These are phyloP conservation scores for Apostasia ramifera DNA, from an alignment of 106 monocot genomes.

Conservation along the genomic window DNA sequence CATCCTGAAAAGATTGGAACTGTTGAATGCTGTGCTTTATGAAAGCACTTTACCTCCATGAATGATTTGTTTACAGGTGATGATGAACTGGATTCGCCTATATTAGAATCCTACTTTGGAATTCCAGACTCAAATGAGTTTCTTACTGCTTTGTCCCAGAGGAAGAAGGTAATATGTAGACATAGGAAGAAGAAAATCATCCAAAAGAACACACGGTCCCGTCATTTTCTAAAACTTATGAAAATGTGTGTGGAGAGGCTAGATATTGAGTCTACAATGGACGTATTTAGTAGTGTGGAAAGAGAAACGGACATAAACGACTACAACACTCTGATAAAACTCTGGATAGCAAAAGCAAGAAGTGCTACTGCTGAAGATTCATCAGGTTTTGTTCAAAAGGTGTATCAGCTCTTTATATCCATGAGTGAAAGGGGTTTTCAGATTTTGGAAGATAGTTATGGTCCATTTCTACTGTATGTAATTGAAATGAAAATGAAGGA, in stretches of 20 bases:
- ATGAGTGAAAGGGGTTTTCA: slow-evolving; percentile 80
- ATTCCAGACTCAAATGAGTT: slow-evolving; percentile 1
- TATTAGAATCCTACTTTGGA: not conserved
- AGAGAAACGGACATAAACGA: slow-evolving; percentile 69
- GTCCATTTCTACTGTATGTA: slow-evolving; percentile 61
- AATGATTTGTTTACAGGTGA: slow-evolving; percentile 13
- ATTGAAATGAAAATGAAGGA: slow-evolving; percentile 58
- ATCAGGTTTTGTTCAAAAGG: slow-evolving; percentile 29
- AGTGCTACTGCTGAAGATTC: slow-evolving; percentile 19
- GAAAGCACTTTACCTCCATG: too few relatives aligned
- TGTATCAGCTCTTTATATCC: slow-evolving; percentile 41
- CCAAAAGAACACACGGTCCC: slow-evolving; percentile 44
- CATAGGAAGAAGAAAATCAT: slow-evolving; percentile 57
- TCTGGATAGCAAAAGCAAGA: slow-evolving; percentile 62
- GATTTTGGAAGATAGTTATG: slow-evolving; percentile 64
- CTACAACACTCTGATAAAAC: slow-evolving; percentile 57
- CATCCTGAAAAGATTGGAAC: too few relatives aligned
- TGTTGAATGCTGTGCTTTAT: too few relatives aligned
- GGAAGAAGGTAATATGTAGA: slow-evolving; percentile 48
- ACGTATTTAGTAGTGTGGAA: slow-evolving; percentile 62
- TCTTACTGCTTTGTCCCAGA: slow-evolving; percentile 8
- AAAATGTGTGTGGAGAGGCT: slow-evolving; percentile 49
- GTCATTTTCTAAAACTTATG: slow-evolving; percentile 54
- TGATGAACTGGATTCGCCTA: not conserved
- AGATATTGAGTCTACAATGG: slow-evolving; percentile 60